Base-by-base conservation (phyloP, 495 filamentous ascomycete genomes). In the Chaetomium tenue region DNA sequence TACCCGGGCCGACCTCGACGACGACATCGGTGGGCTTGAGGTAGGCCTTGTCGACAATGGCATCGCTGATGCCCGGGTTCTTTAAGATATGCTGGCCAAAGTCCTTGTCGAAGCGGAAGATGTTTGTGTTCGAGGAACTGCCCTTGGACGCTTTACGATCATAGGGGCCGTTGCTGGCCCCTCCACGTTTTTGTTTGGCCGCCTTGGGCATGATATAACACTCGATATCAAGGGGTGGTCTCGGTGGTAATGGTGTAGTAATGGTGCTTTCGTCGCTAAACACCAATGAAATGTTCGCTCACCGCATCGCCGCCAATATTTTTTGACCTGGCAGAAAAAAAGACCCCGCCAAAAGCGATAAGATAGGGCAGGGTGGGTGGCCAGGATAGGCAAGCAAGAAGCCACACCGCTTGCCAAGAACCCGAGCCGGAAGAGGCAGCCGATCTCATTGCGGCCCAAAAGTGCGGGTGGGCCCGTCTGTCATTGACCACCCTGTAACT, bases 1-100 rank as follows among this genome's bases (percentile, higher is more conserved):
- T 76, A 63, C 75, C 76, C 4, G 76, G 76, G 48, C 76, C 76
- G 40, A 78, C 72, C 65, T 78, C 76, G 20, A 78, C 74, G 4
- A 86, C 78, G 8, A 88, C 86, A 78, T 97, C 93, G 40, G 88
- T 91, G 52, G 93, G 93, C 70, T 96, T 96, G 20, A 98, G 84
- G 61, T 86, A 84, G 28, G 93, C 91, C 77, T 98, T 98, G 57
- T 90, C 83, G 33, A 83, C 81, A 53, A 96, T 97, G 26, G 89
- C 88, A 73, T 92, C 87, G 20, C 92, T 91, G 63, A 98, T 91
- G 63, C 91, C 92, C 20, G 93, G 93, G 77, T 98, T 97, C 79
- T 96, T 96, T 69, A 98, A 83, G 60, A 98, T 91, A 76, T 98
- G 93, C 79, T 98, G 93, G 66, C 93, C 78, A 55, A 74, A 76